A percentile compares a stretch with the other conserved stretches of the same genome.
Evolutionary conservation across 768 basidiomycete species (phyloP).

Genomic region (Daedalea quercina): DNA sequence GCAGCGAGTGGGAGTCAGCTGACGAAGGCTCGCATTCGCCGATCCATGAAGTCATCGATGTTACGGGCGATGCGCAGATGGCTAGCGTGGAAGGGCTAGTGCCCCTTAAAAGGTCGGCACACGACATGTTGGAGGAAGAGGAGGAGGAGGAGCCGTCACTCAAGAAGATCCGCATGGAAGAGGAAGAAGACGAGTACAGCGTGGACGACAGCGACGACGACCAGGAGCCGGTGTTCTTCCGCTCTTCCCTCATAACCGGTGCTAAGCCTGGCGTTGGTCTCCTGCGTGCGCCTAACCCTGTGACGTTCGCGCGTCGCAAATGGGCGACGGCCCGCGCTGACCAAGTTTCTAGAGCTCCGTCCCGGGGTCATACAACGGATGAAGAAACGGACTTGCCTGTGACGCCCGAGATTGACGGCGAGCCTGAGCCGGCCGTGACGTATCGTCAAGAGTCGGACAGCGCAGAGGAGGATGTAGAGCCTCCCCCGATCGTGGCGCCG

Average conservation of each 20-base stretch:
- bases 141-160: constrained; percentile 13
- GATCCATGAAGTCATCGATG: neutral
- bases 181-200: constrained; percentile 11
- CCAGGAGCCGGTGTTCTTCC: constrained; percentile 10
- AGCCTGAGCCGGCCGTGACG: constrained; percentile 1
- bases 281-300: constrained; percentile 24
- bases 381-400: constrained; percentile 18
- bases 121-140: constrained; percentile 3
- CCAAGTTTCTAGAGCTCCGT: neutral
- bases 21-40: constrained; percentile 1
- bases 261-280: constrained; percentile 11
- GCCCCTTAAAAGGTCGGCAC: neutral
- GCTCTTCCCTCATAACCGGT: constrained; percentile 6
- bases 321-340: constrained; percentile 14
- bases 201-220: constrained; percentile 7
- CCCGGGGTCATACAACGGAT: constrained; percentile 7
- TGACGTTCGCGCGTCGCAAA: constrained; percentile 27
- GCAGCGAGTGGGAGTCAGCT: constrained; percentile 3
- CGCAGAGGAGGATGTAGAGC: constrained; percentile 10
- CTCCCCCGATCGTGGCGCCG: neutral
- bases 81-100: neutral
- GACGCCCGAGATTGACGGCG: constrained; percentile 14
- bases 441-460: neutral
- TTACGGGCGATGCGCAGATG: no score
- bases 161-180: constrained; percentile 7